phyloP scores from a whole-genome alignment of 2,329 filamentous ascomycete species.

The Plectosphaerella plurivora region DNA sequence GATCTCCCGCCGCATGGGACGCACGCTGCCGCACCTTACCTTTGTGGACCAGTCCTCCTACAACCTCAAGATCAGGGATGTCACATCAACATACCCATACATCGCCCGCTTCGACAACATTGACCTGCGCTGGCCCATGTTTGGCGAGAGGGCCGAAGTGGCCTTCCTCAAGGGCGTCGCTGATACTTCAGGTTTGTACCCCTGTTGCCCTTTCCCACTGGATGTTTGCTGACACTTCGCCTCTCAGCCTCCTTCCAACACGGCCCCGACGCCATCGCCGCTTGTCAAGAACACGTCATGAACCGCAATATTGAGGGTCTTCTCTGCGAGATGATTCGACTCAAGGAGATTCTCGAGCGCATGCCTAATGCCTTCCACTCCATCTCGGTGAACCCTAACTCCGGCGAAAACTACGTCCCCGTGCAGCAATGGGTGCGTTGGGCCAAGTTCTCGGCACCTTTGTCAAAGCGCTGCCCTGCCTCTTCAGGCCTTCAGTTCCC shows the following conservation, averaged over 20 bases:
- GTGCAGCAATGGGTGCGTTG: conserved; percentile 45
- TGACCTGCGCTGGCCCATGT: conserved; percentile 51
- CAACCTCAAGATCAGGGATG: conserved; percentile 45
- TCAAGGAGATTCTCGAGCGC: conserved; percentile 48
- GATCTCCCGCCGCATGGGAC: conserved; percentile 44
- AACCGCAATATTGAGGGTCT: conserved; percentile 45
- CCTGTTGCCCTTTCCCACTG: no score
- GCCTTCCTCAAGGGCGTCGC: conserved; percentile 47
- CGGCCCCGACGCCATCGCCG: conserved; percentile 45
- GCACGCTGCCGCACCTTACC: conserved; percentile 45
- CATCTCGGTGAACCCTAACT: conserved; percentile 47
- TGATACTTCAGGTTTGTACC: conserved; percentile 26
- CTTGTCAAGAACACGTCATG: conserved; percentile 51
- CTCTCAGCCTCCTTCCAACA: conserved; percentile 40
- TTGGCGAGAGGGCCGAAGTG: conserved; percentile 45
- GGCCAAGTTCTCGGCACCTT: conserved; percentile 45
- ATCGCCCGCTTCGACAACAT: conserved; percentile 48
- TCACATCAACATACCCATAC: conserved; percentile 43
- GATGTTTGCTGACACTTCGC: no score
- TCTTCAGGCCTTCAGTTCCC: conserved; percentile 48
- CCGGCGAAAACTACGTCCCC: conserved; percentile 44
- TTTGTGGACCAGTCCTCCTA: conserved; percentile 51
- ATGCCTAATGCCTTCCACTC: conserved; percentile 51
- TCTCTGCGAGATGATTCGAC: conserved; percentile 42
- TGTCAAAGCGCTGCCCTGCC: conserved; percentile 45